These are phyloP conservation scores for Fusarium zealandicum DNA, from an alignment of 2,329 filamentous ascomycete genomes.

Conservation along the genomic window DNA sequence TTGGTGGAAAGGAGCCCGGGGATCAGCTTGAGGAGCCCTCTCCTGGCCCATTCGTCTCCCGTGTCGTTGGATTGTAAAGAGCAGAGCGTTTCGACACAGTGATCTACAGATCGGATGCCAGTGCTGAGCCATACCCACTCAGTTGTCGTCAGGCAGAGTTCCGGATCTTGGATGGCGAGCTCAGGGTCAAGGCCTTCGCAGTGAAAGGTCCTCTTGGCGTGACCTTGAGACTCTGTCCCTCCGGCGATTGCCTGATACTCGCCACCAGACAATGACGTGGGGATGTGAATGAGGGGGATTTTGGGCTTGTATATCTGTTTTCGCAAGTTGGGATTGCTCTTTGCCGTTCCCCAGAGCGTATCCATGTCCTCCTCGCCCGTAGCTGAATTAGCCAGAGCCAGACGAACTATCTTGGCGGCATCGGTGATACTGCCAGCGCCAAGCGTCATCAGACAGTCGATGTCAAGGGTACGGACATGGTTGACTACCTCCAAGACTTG, in stretches of 20 bases:
- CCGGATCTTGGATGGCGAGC: constrained; percentile 64
- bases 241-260: constrained; percentile 46
- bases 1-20: constrained; percentile 9
- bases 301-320: constrained; percentile 26
- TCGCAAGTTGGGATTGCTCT: constrained; percentile 31
- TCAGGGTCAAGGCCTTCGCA: constrained; percentile 52
- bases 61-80: constrained; percentile 49
- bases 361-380: constrained; percentile 48
- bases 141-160: constrained; percentile 59
- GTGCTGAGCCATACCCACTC: constrained; percentile 63
- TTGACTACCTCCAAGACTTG: constrained; percentile 57
- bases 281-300: constrained; percentile 46
- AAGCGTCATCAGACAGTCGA: constrained; percentile 61
- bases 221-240: constrained; percentile 38
- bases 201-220: constrained; percentile 42
- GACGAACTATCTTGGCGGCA: constrained; percentile 59
- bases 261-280: constrained; percentile 47
- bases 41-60: constrained; percentile 34
- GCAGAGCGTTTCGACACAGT: constrained; percentile 64
- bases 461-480: constrained; percentile 47
- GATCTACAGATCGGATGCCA: constrained; percentile 63
- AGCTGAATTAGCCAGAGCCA: constrained; percentile 58
- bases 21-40: background rate
- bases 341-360: constrained; percentile 42
- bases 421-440: constrained; percentile 65